Evolutionary conservation across 1,284 basidiomycete species (phyloP), one percentile per base, ranked within the genome.

Genomic region (Golubevia sp.): DNA sequence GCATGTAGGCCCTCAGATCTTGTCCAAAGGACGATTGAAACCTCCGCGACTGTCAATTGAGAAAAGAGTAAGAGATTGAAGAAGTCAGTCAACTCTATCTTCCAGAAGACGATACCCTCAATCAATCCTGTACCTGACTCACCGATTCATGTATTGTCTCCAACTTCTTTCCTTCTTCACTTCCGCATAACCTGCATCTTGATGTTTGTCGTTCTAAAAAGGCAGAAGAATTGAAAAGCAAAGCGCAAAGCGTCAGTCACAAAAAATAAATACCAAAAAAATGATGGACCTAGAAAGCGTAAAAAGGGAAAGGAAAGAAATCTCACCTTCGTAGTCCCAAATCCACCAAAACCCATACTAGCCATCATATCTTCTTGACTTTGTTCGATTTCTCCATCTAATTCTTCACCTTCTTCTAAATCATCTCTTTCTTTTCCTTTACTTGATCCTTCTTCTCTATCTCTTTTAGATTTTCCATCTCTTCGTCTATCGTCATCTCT

Each of bases 91-190:
- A 18, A 20, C 6, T 20, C n/a, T 52, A 21, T 27, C 15, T 27
- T 15, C 3, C 25, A n/a, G 30, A 54, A 18, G n/a, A 52, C 63
- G 49, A 49, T n/a, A n/a, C n/a, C n/a, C n/a, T n/a, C n/a, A n/a
- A n/a, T n/a, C n/a, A n/a, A n/a, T n/a, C n/a, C n/a, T n/a, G n/a
- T n/a, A n/a, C n/a, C n/a, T n/a, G n/a, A 74, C 87, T 54, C 68
- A 91, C 91, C 91, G 87, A 79, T 95, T 95, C 93, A 95, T 95
- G 83, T 95, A 95, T 85, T 97, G 95, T 70, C 95, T 87, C 94
- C 95, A 97, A 26, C 93, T 96, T 60, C 95, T 87, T 69, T 90
- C 88, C 85, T 94, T 93, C 87, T 95, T 95, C 74, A 97, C 86
- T 60, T 90, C 85, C 1, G 88, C 88, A 1, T 72, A 79, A 34